Base-by-base conservation (phyloP, 495 filamentous ascomycete genomes). In the Jackrogersella multiformis region DNA sequence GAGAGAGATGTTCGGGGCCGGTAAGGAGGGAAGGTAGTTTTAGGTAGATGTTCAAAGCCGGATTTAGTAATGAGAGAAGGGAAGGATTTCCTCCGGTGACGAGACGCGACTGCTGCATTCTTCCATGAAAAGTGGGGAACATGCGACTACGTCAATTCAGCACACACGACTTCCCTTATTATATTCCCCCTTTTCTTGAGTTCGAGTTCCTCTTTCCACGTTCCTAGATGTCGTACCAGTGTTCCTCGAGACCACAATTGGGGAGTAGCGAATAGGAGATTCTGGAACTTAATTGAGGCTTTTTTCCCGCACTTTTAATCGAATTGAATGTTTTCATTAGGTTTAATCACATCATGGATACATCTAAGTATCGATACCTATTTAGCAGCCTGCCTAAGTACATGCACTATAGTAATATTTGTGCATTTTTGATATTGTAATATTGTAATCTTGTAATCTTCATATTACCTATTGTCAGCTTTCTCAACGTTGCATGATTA, bases 291-390 rank as follows among this genome's bases (percentile, higher is more conserved):
- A 16, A 18, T 34, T 6, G 16, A 4, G 1, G 2, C 9, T 34
- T 16, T 51, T 42, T 7, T 20, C 38, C 16, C 53, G 36, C 26
- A 10, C n/a, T 58, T 53, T 5, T 23, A 23, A 55, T 39, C 26
- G 32, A 34, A 68, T 63, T 55, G 38, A 18, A 13, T 26, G 18
- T 63, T 63, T 58, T 63, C 8, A 63, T 68, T 68, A n/a, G 46
- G 65, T 16, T 52, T 18, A 36, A 35, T 23, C 30, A 53, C n/a
- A n/a, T n/a, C n/a, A n/a, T n/a, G n/a, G n/a, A n/a, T n/a, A n/a
- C n/a, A n/a, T n/a, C n/a, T n/a, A n/a, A n/a, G n/a, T n/a, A n/a
- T n/a, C n/a, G n/a, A n/a, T n/a, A n/a, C n/a, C n/a, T n/a, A n/a
- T n/a, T n/a, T n/a, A n/a, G n/a, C n/a, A n/a, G n/a, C n/a, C n/a